Percentiles rank a stretch among this genome's conserved stretches.
Conservation (phyloP, 441 rosid genomes). For the Francoa sonchifolia region DNA sequence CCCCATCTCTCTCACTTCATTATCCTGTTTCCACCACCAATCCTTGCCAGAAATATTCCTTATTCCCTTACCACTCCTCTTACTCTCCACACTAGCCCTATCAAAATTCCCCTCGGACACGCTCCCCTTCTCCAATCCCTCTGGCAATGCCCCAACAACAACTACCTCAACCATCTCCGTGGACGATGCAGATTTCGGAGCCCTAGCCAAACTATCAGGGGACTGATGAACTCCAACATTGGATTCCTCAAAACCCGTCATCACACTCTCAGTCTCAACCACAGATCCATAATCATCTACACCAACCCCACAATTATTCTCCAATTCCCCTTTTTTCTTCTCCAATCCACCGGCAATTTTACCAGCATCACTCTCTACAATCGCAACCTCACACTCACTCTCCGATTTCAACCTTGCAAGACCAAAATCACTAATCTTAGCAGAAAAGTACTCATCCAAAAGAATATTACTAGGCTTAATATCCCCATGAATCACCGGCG, state of each 20-base stretch:
- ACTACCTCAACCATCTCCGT: slow-evolving; percentile 23
- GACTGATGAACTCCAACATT: slow-evolving; percentile 49
- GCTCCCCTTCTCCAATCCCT: slow-evolving; percentile 17
- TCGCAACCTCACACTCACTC: slow-evolving; percentile 22
- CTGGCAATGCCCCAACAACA: slow-evolving; percentile 14
- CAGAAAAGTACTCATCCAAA: slow-evolving; percentile 50
- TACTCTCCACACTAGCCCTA: slow-evolving; percentile 24
- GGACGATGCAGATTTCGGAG: slow-evolving; percentile 19
- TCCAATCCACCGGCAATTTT: slow-evolving; percentile 18
- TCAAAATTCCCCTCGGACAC: slow-evolving; percentile 29
- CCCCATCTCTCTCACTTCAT: slow-evolving; percentile 21
- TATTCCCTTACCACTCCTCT: slow-evolving; percentile 16
- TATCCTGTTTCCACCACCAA: slow-evolving; percentile 67
- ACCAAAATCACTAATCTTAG: slow-evolving; percentile 78
- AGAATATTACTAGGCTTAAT: neutral
- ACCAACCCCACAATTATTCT: slow-evolving; percentile 20
- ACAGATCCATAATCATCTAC: slow-evolving; percentile 55
- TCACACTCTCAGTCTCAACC: slow-evolving; percentile 59
- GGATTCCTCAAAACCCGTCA: slow-evolving; percentile 51
- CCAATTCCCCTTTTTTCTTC: slow-evolving; percentile 26
- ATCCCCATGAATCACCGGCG: neutral
- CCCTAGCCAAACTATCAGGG: slow-evolving; percentile 25
- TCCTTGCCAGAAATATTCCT: slow-evolving; percentile 28
- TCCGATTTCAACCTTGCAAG: slow-evolving; percentile 57
- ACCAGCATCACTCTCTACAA: slow-evolving; percentile 14